Percentiles rank a stretch among this genome's conserved stretches.
Evolutionary conservation across 2,329 filamentous ascomycete species (phyloP).

Genomic region (Cytospora leucostoma): DNA sequence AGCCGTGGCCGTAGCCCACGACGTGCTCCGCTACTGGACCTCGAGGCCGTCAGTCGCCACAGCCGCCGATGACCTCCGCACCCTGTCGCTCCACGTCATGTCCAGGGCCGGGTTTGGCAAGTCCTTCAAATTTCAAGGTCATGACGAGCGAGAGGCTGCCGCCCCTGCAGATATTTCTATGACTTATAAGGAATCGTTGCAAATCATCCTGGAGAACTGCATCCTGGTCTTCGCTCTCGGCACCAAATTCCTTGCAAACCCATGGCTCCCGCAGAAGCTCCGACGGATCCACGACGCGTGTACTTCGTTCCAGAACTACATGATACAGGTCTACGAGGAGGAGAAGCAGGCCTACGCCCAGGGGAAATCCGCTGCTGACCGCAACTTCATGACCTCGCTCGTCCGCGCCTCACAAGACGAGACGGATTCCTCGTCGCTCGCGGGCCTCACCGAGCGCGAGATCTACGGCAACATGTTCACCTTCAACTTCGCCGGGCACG

Average conservation of each 20-base stretch:
- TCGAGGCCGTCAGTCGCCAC: neutral
- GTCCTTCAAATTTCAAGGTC: conserved; percentile 31
- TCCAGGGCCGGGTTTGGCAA: conserved; percentile 18
- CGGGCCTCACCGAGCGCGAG: conserved; percentile 42
- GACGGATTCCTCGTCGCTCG: neutral
- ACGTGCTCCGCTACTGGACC: conserved; percentile 17
- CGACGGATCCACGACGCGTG: conserved; percentile 30
- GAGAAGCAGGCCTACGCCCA: conserved; percentile 29
- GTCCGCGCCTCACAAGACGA: conserved; percentile 13
- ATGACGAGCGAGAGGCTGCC: conserved; percentile 28
- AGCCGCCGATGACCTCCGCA: conserved; percentile 13
- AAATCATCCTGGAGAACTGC: conserved; percentile 34
- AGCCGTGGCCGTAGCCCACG: neutral
- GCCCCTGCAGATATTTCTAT: neutral
- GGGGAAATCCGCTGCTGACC: neutral
- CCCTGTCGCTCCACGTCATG: conserved; percentile 12
- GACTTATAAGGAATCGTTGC: conserved; percentile 13
- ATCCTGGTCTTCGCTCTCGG: conserved; percentile 34
- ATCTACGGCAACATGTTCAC: conserved; percentile 52
- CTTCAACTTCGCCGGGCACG: conserved; percentile 53
- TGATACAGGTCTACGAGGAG: conserved; percentile 36
- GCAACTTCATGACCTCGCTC: conserved; percentile 4
- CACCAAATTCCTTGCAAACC: conserved; percentile 1
- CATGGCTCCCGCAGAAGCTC: conserved; percentile 32
- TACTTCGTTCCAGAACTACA: conserved; percentile 33